Base-by-base conservation (phyloP, 2,329 filamentous ascomycete genomes). In the Sporothrix schenckii region DNA sequence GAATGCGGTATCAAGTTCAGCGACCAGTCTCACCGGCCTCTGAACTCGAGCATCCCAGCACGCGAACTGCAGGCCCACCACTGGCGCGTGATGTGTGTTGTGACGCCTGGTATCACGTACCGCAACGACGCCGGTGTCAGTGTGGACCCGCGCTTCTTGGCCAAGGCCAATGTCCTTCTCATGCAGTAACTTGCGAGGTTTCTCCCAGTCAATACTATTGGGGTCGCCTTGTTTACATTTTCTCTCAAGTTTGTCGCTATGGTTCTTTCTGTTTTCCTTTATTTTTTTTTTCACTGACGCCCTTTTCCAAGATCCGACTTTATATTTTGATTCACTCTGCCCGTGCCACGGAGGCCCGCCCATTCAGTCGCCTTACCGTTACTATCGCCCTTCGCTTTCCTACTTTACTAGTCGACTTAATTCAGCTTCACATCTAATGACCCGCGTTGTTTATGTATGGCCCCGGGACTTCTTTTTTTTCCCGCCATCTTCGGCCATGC, bases 71-170 rank as follows among this genome's bases (percentile, higher is more conserved):
- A 87, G 77, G 78, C 80, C 6, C 80, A 81, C 74, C 84, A 87
- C 74, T 83, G 80, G 77, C 82, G 85, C 5, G 77, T 88, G n/a
- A 82, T 83, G 68, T 79, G 87, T 1, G 83, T 85, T 39, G 83
- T 85, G 5, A 87, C 86, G 0, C 86, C 86, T 0, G 81, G 84
- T 10, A 81, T 88, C 60, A 87, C 84, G 1, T 82, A 85, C 74
- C 81, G 85, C 44, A 85, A 86, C 72, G 85, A 87, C 50, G 81
- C 78, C 1, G 83, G 82, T 16, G 75, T 77, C 58, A 81, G 80
- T 69, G 82, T 85, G 60, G 79, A 81, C 34, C 80, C 82, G 1
- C 82, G 81, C 69, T 81, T 81, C 7, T 78, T 86, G 27, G 76
- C 80, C 52, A 77, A 83, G 76, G 80, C 83, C 1, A 82, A 84